Percentiles rank a stretch among this genome's conserved stretches.
These are phyloP conservation scores for Alloteropsis semialata DNA, from an alignment of 176 grass and related monocot genomes.

Conservation along the genomic window DNA sequence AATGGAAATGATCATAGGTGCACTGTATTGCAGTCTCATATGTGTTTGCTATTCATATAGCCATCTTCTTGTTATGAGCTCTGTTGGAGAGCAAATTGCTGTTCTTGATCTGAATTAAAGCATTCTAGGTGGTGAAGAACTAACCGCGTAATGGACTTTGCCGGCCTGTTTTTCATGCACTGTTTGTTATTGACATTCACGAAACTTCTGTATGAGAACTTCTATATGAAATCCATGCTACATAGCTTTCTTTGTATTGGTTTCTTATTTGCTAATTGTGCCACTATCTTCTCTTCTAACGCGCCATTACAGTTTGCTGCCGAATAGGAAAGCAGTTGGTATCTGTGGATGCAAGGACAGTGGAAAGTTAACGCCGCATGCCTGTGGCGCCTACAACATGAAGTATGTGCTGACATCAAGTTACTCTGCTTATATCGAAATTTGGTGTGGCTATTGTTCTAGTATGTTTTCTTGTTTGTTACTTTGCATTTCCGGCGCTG, in stretches of 20 bases:
- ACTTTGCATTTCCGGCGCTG: slow-evolving; percentile 49
- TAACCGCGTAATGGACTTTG: too few species aligned
- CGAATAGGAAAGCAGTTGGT: slow-evolving; percentile 86
- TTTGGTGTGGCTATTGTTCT: neutral
- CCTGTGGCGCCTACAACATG: slow-evolving; percentile 83
- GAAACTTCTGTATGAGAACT: neutral
- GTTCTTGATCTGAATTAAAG: neutral
- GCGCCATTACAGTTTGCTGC: slow-evolving; percentile 52
- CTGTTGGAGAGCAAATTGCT: neutral
- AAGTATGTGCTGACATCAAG: slow-evolving; percentile 44
- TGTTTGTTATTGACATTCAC: neutral
- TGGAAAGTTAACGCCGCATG: slow-evolving; percentile 79
- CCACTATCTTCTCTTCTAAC: neutral
- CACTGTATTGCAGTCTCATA: too few species aligned
- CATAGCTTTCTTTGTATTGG: neutral
- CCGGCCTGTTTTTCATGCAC: neutral
- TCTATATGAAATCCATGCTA: neutral
- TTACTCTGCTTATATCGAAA: neutral
- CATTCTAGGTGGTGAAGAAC: neutral
- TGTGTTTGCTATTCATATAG: neutral
- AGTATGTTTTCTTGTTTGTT: neutral
- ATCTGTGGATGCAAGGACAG: slow-evolving; percentile 92
- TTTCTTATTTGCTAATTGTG: neutral
- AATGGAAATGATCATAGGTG: too few species aligned
- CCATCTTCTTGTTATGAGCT: neutral